Conservation (phyloP, 2,329 filamentous ascomycete species). For the Aspergillus awamori region DNA sequence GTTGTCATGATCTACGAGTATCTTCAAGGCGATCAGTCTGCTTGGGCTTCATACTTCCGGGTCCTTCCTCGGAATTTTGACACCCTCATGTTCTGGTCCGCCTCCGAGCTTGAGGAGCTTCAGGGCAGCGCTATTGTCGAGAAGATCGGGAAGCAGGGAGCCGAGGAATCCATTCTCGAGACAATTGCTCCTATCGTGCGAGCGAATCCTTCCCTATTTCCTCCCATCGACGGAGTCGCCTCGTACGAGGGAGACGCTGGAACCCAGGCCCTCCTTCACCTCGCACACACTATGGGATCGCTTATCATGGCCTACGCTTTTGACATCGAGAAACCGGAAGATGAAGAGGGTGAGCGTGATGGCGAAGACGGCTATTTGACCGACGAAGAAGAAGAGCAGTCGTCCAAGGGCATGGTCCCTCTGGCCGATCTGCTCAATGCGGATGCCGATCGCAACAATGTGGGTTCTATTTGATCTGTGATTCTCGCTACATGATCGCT, state of each 20-base stretch:
- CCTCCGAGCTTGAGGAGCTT: slow-evolving; percentile 69
- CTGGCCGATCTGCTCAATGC: slow-evolving; percentile 90
- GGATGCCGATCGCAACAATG: slow-evolving; percentile 80
- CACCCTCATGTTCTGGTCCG: slow-evolving; percentile 87
- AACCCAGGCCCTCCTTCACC: slow-evolving; percentile 52
- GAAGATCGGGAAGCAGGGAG: slow-evolving; percentile 74
- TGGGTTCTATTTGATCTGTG: slow-evolving; percentile 37
- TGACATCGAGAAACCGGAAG: slow-evolving; percentile 67
- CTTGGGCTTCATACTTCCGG: slow-evolving; percentile 77
- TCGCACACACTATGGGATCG: slow-evolving; percentile 80
- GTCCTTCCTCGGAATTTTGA: slow-evolving; percentile 74
- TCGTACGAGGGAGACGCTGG: slow-evolving; percentile 45
- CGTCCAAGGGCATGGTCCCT: slow-evolving; percentile 82
- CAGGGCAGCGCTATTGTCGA: slow-evolving; percentile 75
- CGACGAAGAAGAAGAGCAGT: slow-evolving; percentile 67
- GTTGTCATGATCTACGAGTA: slow-evolving; percentile 79
- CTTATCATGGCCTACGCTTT: slow-evolving; percentile 94
- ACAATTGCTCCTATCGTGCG: slow-evolving; percentile 57
- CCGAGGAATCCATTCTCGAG: slow-evolving; percentile 69
- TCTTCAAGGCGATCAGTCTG: slow-evolving; percentile 60
- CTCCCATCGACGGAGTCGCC: slow-evolving; percentile 40
- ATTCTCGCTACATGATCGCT: slow-evolving; percentile 1
- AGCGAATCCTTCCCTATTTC: slow-evolving; percentile 47
- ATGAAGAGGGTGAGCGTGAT: slow-evolving; percentile 59
- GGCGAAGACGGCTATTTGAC: slow-evolving; percentile 55